Evolutionary conservation across 2,329 filamentous ascomycete genomes (phyloP), one percentile per base, ranked within the genome.

Genomic region (Paraphoma sp.): DNA sequence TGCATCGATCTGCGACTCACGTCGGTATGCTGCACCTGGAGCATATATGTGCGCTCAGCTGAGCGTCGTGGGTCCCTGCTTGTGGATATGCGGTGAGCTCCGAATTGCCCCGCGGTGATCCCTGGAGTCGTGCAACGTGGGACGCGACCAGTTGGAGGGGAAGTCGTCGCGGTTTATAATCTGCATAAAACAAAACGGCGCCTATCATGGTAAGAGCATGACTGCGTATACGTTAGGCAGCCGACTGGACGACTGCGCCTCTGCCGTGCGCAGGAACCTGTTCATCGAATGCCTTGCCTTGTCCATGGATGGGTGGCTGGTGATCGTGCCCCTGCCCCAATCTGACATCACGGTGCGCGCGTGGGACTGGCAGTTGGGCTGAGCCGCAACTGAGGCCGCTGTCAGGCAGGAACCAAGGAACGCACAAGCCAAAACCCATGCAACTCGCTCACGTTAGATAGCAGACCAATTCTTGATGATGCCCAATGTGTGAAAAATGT

Each of bases 181-280:
- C 18, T 46, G 44, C 43, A 50, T 46, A 56, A 30, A 51, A 50
- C 41, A 43, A 43, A 11, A 12, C 40, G 50, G 53, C 60, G 38
- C 50, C 23, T 60, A 55, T 59, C 53, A 63, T 53, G 57, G 59
- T 43, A 43, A 42, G 49, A 50, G 16, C 44, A 48, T 56, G 53
- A 53, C 54, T 2, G 36, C 17, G 18, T 51, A 54, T 62, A 57
- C 48, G 57, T 56, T 57, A 56, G 60, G 56, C 60, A 69, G 61
- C 62, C 68, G 63, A 70, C 65, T 60, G 57, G 57, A 30, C 54
- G 48, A 51, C 68, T 70, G 63, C 64, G 68, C 67, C 69, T 64
- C 64, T 63, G 58, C 58, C 44, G 40, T 52, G 57, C 53, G 56
- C 54, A 63, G 60, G 62, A 62, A 55, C 65, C 55, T 56, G 56